Evolutionary conservation across 2,329 filamentous ascomycete species (phyloP).

Genomic region (Nakataea oryzae): DNA sequence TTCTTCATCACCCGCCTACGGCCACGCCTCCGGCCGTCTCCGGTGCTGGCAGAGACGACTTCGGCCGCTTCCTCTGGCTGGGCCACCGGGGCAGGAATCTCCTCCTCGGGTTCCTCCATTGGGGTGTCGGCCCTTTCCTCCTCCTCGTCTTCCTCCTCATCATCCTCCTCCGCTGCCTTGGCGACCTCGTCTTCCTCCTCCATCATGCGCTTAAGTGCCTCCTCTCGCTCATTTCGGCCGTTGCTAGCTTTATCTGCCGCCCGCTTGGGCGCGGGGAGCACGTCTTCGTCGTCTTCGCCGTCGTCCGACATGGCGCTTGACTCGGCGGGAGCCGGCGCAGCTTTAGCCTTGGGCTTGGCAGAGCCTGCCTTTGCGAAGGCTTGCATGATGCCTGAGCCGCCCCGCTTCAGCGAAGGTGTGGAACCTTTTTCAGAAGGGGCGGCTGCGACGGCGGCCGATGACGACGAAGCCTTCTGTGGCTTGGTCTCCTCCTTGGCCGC

Average conservation of each 20-base stretch:
- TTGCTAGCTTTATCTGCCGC: slow-evolving; percentile 20
- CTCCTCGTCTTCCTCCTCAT: slow-evolving; percentile 33
- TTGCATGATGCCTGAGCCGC: slow-evolving; percentile 60
- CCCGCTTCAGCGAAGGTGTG: slow-evolving; percentile 39
- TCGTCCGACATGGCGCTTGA: slow-evolving; percentile 38
- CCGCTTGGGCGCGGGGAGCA: slow-evolving; percentile 29
- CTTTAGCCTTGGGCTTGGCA: slow-evolving; percentile 38
- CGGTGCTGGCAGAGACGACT: slow-evolving; percentile 36
- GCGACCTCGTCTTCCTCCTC: slow-evolving; percentile 51
- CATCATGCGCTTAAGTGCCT: slow-evolving; percentile 64
- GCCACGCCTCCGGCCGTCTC: slow-evolving; percentile 60
- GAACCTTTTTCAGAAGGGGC: slow-evolving; percentile 22
- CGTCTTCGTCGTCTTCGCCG: slow-evolving; percentile 42
- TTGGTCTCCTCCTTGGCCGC: slow-evolving; percentile 25
- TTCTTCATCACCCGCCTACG: slow-evolving; percentile 78
- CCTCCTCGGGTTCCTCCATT: slow-evolving; percentile 18
- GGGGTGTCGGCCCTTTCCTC: slow-evolving; percentile 26
- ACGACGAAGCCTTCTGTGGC: slow-evolving; percentile 13
- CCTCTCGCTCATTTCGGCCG: slow-evolving; percentile 52
- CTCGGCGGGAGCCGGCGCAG: slow-evolving; percentile 23
- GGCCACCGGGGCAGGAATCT: slow-evolving; percentile 25
- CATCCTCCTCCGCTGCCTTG: slow-evolving; percentile 44
- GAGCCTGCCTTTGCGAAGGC: slow-evolving; percentile 60
- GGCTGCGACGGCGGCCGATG: slow-evolving; percentile 22
- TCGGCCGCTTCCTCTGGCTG: slow-evolving; percentile 28